phyloP scores from a whole-genome alignment of 257 asterid genomes.

The Datura wrightii region DNA sequence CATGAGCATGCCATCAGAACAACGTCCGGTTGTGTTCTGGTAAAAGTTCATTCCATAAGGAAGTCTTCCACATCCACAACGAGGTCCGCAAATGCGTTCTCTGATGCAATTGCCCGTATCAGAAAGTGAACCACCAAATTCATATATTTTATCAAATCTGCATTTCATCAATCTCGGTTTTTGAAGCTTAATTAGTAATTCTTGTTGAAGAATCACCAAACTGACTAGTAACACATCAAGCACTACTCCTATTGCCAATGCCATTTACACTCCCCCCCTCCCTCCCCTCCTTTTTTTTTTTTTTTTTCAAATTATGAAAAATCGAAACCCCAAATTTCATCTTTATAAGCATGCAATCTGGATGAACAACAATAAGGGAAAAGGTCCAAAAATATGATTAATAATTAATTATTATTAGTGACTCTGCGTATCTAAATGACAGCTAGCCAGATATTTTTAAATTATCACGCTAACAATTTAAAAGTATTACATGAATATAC shows the following conservation, averaged over 20 bases:
- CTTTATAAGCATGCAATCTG: neutral
- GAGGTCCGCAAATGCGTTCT: conserved; percentile 20
- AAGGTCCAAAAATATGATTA: too few relatives aligned
- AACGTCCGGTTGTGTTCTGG: conserved; percentile 32
- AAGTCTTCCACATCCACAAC: neutral
- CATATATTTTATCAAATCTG: conserved; percentile 32
- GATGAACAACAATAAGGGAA: too few relatives aligned
- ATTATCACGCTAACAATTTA: neutral
- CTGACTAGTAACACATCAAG: neutral
- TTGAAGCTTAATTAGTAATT: neutral
- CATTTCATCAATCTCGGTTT: conserved; percentile 23
- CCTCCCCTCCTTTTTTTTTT: neutral
- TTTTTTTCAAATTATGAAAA: neutral
- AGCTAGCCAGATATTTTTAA: neutral
- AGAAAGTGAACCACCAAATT: conserved; percentile 37
- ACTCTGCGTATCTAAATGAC: neutral
- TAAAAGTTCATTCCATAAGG: conserved; percentile 37
- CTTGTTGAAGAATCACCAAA: conserved; percentile 6
- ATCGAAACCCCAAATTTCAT: neutral
- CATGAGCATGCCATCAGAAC: conserved; percentile 37
- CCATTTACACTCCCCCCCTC: neutral
- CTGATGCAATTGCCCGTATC: conserved; percentile 41
- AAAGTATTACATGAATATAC: neutral
- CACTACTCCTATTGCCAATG: neutral
- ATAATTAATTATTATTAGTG: neutral